Evolutionary conservation across 140 eudicot genomes (phyloP), one percentile per base, ranked within the genome.

Genomic region (Ambrosia hybrid): DNA sequence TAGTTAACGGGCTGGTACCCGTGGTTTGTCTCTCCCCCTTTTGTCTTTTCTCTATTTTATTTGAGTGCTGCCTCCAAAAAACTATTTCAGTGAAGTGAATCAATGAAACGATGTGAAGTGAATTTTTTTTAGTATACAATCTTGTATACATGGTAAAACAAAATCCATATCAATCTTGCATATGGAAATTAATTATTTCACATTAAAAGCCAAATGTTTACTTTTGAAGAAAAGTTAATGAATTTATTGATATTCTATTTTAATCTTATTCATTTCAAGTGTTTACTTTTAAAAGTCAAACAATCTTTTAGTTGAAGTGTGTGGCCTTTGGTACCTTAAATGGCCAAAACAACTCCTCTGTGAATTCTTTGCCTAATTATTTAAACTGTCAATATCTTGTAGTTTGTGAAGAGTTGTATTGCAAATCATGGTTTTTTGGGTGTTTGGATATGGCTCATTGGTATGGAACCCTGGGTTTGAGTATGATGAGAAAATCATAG

Each of bases 391-490:
- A 13, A 73, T 79, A 67, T 71, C 6, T 67, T 21, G 72, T 59
- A 51, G 75, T 65, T 76, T 76, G 71, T 71, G 71, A 71, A 65
- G 81, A 63, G 72, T 63, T 52, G 38, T 21, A 79, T 63, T 52
- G 38, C 34, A 79, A 53, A 78, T 68, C 79, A 94, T 94, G 99
- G 99, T 94, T 81, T 86, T 94, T 81, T 94, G 99, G 99, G 81
- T 94, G 75, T 94, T 94, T 77, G 99, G 99, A 38, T 94, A 94
- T 72, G 99, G 99, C 49, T 94, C 99, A 21, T 85, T 94, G 90
- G 90, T 85, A 15, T 94, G 99, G 99, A 94, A 94, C 84, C 99
- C 99, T 1, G 99, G 97, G 3, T 94, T 94, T 30, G 83, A 86
- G 49, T 86, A 83, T 57, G 97, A 94, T 75, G 99, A 90, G 76